Percentiles rank a stretch among this genome's conserved stretches.
Conservation (phyloP, 345 rosid genomes). For the Cardamine chenopodiifolia region DNA sequence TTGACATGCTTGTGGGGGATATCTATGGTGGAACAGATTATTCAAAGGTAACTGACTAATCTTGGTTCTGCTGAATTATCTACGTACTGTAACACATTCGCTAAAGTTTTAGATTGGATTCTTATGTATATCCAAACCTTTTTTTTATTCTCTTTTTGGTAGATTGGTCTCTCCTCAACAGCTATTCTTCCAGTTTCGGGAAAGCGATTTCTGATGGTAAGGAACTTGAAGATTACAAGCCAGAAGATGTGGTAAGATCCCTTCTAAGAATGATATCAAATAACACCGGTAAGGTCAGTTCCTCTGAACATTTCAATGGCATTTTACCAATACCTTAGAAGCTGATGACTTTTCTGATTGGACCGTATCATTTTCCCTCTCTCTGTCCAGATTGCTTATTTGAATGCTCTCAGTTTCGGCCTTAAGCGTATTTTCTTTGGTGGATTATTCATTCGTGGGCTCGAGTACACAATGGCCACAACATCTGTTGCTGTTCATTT, state of each 20-base stretch:
- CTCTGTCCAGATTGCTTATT: slow-evolving; percentile 62
- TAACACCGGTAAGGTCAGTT: slow-evolving; percentile 77
- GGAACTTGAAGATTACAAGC: slow-evolving; percentile 73
- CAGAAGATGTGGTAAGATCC: slow-evolving; percentile 75
- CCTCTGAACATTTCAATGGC: background rate
- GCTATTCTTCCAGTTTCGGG: slow-evolving; percentile 85
- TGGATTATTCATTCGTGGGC: slow-evolving; percentile 80
- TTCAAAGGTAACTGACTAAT: slow-evolving; percentile 77
- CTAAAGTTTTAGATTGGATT: slow-evolving; percentile 1
- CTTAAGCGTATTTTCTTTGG: slow-evolving; percentile 78
- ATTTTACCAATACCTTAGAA: background rate
- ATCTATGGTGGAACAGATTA: slow-evolving; percentile 82
- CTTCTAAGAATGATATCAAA: slow-evolving; percentile 87
- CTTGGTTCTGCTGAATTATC: too few species aligned
- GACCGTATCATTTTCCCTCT: background rate
- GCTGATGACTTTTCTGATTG: background rate
- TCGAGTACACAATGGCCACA: slow-evolving; percentile 78
- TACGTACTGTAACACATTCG: too few species aligned
- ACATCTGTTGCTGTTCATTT: slow-evolving; percentile 74
- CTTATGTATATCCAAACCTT: background rate
- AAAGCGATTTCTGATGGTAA: slow-evolving; percentile 69
- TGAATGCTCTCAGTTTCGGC: slow-evolving; percentile 85
- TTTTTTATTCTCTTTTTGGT: slow-evolving; percentile 12
- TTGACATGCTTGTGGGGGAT: slow-evolving; percentile 94
- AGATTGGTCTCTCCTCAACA: slow-evolving; percentile 84